These are phyloP conservation scores for Castanospermum australe DNA, from an alignment of 306 rosid species.

Conservation along the genomic window DNA sequence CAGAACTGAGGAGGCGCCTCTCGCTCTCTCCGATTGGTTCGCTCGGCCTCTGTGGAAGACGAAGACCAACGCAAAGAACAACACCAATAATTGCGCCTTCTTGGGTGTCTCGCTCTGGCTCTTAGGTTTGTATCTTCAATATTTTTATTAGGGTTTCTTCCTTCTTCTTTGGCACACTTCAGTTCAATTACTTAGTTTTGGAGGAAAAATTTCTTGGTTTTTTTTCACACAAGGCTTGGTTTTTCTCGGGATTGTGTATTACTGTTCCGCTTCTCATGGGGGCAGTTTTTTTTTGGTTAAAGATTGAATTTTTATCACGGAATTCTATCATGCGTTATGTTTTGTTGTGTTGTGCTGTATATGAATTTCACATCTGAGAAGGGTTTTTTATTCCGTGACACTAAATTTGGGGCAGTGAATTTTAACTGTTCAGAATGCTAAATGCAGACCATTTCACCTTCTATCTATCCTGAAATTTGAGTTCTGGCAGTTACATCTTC, in stretches of 20 bases:
- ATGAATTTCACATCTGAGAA: background rate
- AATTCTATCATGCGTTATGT: background rate
- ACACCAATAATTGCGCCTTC: background rate
- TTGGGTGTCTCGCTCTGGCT: conserved; percentile 35
- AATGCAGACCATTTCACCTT: conserved; percentile 13
- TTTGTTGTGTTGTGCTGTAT: conserved; percentile 7
- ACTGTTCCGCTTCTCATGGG: background rate
- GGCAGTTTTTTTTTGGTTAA: background rate
- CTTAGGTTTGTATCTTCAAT: conserved; percentile 30
- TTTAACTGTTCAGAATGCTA: conserved; percentile 1
- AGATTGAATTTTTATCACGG: background rate
- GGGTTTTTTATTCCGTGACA: background rate
- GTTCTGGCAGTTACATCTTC: background rate
- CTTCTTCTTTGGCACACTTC: background rate
- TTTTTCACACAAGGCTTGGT: background rate
- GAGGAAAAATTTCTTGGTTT: background rate
- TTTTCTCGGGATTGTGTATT: background rate
- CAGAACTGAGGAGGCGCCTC: background rate
- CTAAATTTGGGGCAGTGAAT: conserved; percentile 9
- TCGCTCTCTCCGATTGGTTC: conserved; percentile 26
- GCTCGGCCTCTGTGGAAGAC: conserved; percentile 1
- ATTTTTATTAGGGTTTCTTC: conserved; percentile 22
- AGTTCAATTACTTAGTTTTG: background rate
- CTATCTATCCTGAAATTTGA: conserved; percentile 17
- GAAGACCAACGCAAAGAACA: background rate